Evolutionary conservation across 495 filamentous ascomycete genomes (phyloP).

Genomic region (Daldinia caldariorum): DNA sequence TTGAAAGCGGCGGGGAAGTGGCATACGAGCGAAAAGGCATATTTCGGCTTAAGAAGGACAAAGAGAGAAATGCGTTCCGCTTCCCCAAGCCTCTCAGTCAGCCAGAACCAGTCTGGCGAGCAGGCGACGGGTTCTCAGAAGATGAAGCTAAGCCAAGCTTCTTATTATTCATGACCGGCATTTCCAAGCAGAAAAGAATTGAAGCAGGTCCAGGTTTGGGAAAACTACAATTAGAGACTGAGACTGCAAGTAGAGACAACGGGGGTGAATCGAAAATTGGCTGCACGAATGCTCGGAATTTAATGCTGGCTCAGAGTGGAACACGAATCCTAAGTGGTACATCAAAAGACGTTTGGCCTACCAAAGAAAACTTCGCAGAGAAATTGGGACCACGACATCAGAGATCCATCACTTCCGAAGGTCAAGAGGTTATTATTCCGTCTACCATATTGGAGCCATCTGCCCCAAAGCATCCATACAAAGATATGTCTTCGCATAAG

Average conservation of each 20-base stretch:
- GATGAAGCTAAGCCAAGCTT: constrained; percentile 40
- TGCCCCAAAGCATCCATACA: constrained; percentile 3
- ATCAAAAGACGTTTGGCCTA: constrained; percentile 43
- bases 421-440: constrained; percentile 7
- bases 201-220: constrained; percentile 31
- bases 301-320: constrained; percentile 3
- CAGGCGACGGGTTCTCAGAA: constrained; percentile 44
- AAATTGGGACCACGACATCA: constrained; percentile 17
- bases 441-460: constrained; percentile 23
- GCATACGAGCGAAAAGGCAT: constrained; percentile 35
- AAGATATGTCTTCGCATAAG: background rate
- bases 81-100: constrained; percentile 36
- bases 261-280: too few species aligned
- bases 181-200: constrained; percentile 34
- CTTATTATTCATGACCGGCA: constrained; percentile 19
- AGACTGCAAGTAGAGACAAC: background rate
- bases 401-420: background rate
- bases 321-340: background rate
- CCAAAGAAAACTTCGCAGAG: constrained; percentile 42
- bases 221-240: constrained; percentile 38
- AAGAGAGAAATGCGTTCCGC: constrained; percentile 26
- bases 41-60: constrained; percentile 34
- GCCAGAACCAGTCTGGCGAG: constrained; percentile 32
- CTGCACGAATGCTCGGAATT: background rate
- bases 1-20: background rate